Evolutionary conservation across 768 basidiomycete genomes (phyloP), one percentile per base, ranked within the genome.

Genomic region (Auricularia heimuer): DNA sequence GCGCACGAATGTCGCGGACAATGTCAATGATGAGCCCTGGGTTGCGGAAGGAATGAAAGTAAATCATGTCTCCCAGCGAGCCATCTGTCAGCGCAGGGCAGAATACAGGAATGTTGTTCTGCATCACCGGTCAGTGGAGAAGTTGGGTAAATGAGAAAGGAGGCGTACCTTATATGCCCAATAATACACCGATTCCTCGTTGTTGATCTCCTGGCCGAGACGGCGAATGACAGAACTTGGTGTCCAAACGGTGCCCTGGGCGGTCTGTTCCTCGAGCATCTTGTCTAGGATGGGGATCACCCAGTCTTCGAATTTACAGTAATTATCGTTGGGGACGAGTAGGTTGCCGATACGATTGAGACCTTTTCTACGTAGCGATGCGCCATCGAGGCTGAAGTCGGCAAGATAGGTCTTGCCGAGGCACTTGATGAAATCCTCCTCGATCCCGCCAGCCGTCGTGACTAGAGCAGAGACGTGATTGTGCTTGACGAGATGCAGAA

Each of bases 221-320:
- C 97, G 79, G 34, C 82, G 83, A 70, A 98, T 97, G 73, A 99
- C 94, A 14, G 85, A 82, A 72, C 94, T 96, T n/a, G 97, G 97
- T 2, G 90, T 86, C 97, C 97, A 98, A 63, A 88, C 81, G 66
- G 75, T 73, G 35, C 87, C 86, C 54, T 77, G 80, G 64, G 79
- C 76, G 68, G 86, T 84, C 77, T 99, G 97, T 72, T 99, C 97
- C 11, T 78, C 83, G 36, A 98, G 83, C 92, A 99, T 92, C 36
- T 79, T 72, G 72, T 98, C 89, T 51, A 99, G 83, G 64, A 98
- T 91, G 2, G 97, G 97, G 21, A 85, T 87, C n/a, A 98, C 83
- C 97, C 97, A 99, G 74, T 98, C 96, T 77, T 99, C 97, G 70
- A 98, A 99, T 71, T 91, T 89, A 85, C 97, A 98, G 76, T 99